Evolutionary conservation across 2,329 filamentous ascomycete species (phyloP).

Genomic region (Calonectria naviculata): DNA sequence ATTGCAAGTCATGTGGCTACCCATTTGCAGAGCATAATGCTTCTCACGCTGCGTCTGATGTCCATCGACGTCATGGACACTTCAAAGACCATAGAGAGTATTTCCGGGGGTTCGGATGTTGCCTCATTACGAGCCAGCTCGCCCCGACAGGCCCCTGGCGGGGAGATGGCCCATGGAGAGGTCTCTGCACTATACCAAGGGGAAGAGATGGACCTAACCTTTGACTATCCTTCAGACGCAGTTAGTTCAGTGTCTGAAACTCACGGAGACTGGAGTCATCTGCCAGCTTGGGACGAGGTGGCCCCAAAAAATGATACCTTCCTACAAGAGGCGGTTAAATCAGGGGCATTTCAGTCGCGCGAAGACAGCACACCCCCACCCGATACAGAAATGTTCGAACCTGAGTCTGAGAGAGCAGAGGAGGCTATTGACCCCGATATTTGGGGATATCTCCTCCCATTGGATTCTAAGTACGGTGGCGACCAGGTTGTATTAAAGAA

Average conservation of each 20-base stretch:
- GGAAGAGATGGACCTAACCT: neutral
- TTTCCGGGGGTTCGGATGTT: neutral
- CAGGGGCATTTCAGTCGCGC: neutral
- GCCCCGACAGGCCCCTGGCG: neutral
- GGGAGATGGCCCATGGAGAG: neutral
- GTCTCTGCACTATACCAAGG: no score
- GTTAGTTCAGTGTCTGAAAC: neutral
- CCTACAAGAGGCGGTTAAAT: neutral
- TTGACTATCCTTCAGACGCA: neutral
- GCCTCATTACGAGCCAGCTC: neutral
- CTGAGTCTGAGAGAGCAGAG: neutral
- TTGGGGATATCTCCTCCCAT: neutral
- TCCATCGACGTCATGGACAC: neutral
- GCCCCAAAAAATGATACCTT: neutral
- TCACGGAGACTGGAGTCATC: neutral
- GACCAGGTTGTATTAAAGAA: neutral
- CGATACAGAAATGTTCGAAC: neutral
- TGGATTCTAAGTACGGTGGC: neutral
- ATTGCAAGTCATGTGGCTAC: neutral
- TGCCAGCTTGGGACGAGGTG: neutral
- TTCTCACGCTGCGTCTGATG: neutral
- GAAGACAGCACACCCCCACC: neutral
- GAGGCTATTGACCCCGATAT: neutral
- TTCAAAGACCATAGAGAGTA: neutral
- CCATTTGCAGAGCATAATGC: neutral